phyloP scores from a whole-genome alignment of 31 red algal genomes.

The Bonnemaisonia californica region DNA sequence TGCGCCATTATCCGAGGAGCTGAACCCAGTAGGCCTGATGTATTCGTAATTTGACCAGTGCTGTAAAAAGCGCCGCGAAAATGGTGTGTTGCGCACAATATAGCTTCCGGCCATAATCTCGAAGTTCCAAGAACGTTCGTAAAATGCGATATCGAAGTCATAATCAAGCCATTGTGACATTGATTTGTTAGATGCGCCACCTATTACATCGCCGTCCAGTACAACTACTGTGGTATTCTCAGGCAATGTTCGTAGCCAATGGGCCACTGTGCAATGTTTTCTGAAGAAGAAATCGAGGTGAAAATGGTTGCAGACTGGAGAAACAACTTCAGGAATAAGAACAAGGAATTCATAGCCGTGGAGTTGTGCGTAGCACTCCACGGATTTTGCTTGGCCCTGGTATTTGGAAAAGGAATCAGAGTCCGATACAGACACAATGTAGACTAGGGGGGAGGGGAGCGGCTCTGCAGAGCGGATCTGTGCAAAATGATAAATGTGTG shows the following conservation, averaged over 20 bases:
- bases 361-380: conserved; percentile 3
- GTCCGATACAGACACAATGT: conserved; percentile 12
- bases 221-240: neutral
- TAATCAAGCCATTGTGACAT: conserved; percentile 2
- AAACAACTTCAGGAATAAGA: neutral
- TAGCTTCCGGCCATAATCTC: conserved; percentile 28
- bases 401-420: neutral
- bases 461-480: no score
- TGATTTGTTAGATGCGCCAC: neutral
- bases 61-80: neutral
- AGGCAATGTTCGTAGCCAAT: conserved; percentile 1
- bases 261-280: conserved; percentile 13
- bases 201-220: conserved; percentile 15
- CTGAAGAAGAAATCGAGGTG: conserved; percentile 7
- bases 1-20: conserved; percentile 7
- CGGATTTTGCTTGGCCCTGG: neutral
- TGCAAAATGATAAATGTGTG: no score
- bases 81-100: conserved; percentile 16
- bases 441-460: no score
- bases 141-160: conserved; percentile 31
- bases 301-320: neutral
- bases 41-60: conserved; percentile 1
- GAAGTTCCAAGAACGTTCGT: conserved; percentile 26
- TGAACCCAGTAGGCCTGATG: neutral
- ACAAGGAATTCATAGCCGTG: neutral